phyloP scores from a whole-genome alignment of 441 rosid genomes.

The Pelargonium citronellum region DNA sequence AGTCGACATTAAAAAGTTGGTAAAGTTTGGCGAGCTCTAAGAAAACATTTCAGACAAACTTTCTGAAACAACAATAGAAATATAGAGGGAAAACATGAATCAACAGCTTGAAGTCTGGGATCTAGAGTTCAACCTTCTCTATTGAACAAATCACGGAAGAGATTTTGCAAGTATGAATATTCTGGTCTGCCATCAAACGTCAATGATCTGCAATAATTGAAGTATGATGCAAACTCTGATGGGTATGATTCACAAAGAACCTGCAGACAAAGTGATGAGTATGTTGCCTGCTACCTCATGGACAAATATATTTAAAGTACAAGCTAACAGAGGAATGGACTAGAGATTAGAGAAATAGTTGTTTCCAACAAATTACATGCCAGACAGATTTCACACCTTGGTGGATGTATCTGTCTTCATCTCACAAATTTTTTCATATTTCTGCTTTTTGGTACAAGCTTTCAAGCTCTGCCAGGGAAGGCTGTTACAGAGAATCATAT shows the following conservation, averaged over 20 bases:
- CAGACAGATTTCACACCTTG: constrained; percentile 42
- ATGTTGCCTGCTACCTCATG: background rate
- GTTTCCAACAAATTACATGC: background rate
- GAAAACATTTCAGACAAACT: background rate
- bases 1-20: background rate
- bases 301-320: background rate
- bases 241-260: constrained; percentile 87
- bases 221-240: constrained; percentile 86
- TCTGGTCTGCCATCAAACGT: constrained; percentile 99
- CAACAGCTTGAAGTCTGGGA: constrained; percentile 1
- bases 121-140: constrained; percentile 63
- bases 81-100: background rate
- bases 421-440: constrained; percentile 85
- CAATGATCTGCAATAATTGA: constrained; percentile 83
- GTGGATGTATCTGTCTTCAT: constrained; percentile 77
- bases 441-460: constrained; percentile 90
- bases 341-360: background rate
- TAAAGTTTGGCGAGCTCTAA: background rate
- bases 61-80: background rate
- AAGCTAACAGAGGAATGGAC: background rate
- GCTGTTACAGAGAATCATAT: constrained; percentile 35
- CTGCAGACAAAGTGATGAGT: constrained; percentile 31
- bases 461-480: constrained; percentile 92
- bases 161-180: constrained; percentile 89
- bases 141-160: constrained; percentile 91